Conservation (phyloP, 1,284 basidiomycete species). For the Psilocybe mexicana region DNA sequence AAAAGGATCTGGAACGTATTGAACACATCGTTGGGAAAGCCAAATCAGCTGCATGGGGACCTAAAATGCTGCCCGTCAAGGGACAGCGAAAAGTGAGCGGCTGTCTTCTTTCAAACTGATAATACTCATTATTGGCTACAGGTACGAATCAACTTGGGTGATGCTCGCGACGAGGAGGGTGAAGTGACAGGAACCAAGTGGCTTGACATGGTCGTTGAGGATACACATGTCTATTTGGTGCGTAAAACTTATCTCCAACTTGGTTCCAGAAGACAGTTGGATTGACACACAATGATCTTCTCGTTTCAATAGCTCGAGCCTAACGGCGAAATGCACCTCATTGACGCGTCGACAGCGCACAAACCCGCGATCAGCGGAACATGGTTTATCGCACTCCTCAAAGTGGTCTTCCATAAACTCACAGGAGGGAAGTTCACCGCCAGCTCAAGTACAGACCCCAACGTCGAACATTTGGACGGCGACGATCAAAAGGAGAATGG, state of each 20-base stretch:
- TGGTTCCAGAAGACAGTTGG: not conserved
- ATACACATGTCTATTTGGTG: slow-evolving; percentile 69
- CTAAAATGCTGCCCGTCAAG: slow-evolving; percentile 58
- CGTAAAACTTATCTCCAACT: not conserved
- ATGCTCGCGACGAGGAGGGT: slow-evolving; percentile 57
- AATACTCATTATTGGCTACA: slow-evolving; percentile 27
- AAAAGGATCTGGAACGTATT: slow-evolving; percentile 69
- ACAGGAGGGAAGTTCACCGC: slow-evolving; percentile 20
- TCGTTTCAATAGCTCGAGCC: slow-evolving; percentile 41
- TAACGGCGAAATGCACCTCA: slow-evolving; percentile 52
- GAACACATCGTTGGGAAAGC: slow-evolving; percentile 67
- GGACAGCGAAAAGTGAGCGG: slow-evolving; percentile 65
- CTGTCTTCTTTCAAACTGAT: not conserved
- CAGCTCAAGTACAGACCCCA: not conserved
- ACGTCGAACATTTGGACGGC: slow-evolving; percentile 18
- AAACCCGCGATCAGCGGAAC: slow-evolving; percentile 34
- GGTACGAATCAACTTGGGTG: slow-evolving; percentile 72
- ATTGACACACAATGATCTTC: no score
- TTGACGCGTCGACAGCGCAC: slow-evolving; percentile 33
- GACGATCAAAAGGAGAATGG: slow-evolving; percentile 30
- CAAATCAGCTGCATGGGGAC: slow-evolving; percentile 72
- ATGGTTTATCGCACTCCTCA: slow-evolving; percentile 44
- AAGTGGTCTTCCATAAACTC: slow-evolving; percentile 34
- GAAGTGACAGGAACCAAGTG: slow-evolving; percentile 48
- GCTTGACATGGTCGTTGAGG: slow-evolving; percentile 80